Conservation (phyloP, 1,139 yeast genomes). For the Diutina pseudorugosa region DNA sequence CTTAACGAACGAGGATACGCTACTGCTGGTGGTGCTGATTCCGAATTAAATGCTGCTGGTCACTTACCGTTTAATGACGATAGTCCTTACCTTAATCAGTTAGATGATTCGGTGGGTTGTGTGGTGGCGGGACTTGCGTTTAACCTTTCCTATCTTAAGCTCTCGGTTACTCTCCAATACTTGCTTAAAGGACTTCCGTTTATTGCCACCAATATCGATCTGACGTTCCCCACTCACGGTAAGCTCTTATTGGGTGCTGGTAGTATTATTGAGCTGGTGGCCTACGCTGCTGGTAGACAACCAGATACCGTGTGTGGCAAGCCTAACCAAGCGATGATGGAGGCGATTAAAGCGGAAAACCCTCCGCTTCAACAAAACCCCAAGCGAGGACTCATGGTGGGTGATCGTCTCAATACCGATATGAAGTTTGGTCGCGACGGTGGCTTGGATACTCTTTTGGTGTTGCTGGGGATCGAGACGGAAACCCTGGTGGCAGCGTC, state of each 20-base stretch:
- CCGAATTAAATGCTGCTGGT: not conserved
- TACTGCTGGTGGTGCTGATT: not conserved
- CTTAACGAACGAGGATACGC: constrained; percentile 17
- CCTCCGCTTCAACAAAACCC: constrained; percentile 37
- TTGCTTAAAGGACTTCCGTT: constrained; percentile 52
- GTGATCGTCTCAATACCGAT: constrained; percentile 91
- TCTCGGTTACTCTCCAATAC: constrained; percentile 75
- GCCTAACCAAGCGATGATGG: constrained; percentile 85
- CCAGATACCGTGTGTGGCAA: constrained; percentile 72
- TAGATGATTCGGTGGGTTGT: constrained; percentile 71
- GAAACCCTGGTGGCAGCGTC: constrained; percentile 42
- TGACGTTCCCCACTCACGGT: constrained; percentile 88
- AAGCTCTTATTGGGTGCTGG: constrained; percentile 90
- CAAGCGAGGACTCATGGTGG: constrained; percentile 74
- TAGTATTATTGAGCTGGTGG: constrained; percentile 71
- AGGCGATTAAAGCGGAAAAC: constrained; percentile 67
- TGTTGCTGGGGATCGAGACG: constrained; percentile 81
- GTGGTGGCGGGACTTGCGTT: constrained; percentile 83
- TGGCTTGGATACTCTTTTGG: constrained; percentile 72
- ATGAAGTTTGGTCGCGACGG: constrained; percentile 86
- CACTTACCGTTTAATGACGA: not conserved
- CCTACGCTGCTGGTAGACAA: constrained; percentile 61
- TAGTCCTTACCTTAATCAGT: constrained; percentile 11
- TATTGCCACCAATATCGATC: constrained; percentile 91
- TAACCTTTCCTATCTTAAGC: constrained; percentile 65